phyloP scores from a whole-genome alignment of 2,329 filamentous ascomycete species.

The Fusarium pininemorale region DNA sequence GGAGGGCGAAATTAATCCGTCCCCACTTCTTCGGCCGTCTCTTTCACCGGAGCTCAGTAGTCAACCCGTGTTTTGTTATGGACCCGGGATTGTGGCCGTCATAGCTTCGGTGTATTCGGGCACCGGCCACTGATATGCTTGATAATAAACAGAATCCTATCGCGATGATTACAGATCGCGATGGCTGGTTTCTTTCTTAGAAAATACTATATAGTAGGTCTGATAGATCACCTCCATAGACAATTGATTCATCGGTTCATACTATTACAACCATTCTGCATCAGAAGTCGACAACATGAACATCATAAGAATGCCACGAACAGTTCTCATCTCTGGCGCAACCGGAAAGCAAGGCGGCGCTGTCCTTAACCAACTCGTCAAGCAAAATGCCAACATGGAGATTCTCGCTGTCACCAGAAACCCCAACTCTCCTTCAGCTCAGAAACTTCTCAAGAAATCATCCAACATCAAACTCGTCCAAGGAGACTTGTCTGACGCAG shows the following conservation, averaged over 20 bases:
- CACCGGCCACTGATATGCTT: neutral
- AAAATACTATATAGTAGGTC: neutral
- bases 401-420: slow-evolving; percentile 71
- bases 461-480: slow-evolving; percentile 63
- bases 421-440: slow-evolving; percentile 58
- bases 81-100: neutral
- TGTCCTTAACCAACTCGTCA: slow-evolving; percentile 45
- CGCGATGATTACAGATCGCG: neutral
- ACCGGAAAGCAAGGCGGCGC: slow-evolving; percentile 52
- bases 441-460: slow-evolving; percentile 56
- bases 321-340: slow-evolving; percentile 48
- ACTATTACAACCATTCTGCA: neutral
- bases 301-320: slow-evolving; percentile 13
- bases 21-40: slow-evolving; percentile 7
- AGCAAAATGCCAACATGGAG: slow-evolving; percentile 50
- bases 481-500: slow-evolving; percentile 64
- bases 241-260: neutral
- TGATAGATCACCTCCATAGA: neutral
- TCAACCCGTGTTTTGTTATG: neutral
- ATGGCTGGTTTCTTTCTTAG: accelerated
- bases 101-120: slow-evolving; percentile 1
- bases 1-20: slow-evolving; percentile 20
- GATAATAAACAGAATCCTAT: neutral
- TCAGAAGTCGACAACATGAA: neutral
- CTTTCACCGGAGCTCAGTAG: neutral